These are phyloP conservation scores for Cladosporium cucumerinum DNA, from an alignment of 2,329 filamentous ascomycete species.

Conservation along the genomic window DNA sequence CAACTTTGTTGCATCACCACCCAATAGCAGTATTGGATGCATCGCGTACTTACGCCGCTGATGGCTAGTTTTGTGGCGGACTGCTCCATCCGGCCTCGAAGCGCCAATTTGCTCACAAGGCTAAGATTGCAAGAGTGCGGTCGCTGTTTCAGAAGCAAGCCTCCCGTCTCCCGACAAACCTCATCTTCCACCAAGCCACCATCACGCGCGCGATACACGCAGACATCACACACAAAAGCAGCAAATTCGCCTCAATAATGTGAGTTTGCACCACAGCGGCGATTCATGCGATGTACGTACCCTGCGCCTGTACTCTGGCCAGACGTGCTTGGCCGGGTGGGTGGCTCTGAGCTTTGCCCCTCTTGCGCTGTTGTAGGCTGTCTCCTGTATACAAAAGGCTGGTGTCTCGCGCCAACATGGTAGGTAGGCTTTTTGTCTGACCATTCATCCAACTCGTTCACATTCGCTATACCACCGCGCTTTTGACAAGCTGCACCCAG, in stretches of 20 bases:
- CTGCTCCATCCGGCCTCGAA: not conserved
- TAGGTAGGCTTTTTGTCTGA: not conserved
- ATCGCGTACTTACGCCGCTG: not conserved
- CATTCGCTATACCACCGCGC: not conserved
- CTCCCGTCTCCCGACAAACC: constrained; percentile 8
- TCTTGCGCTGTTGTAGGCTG: not conserved
- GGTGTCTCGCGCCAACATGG: not conserved
- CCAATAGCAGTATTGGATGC: constrained; percentile 1
- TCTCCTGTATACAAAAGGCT: constrained; percentile 17
- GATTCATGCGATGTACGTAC: constrained; percentile 8
- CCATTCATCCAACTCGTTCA: not conserved
- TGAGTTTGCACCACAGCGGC: not conserved
- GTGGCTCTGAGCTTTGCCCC: not conserved
- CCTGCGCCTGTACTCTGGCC: constrained; percentile 7
- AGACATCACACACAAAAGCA: not conserved
- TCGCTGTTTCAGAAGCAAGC: constrained; percentile 12
- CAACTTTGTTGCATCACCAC: not conserved
- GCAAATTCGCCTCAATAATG: not conserved
- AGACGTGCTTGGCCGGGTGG: not conserved
- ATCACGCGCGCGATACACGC: not conserved
- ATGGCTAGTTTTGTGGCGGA: constrained; percentile 4
- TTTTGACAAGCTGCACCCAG: constrained; percentile 16
- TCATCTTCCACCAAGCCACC: constrained; percentile 11
- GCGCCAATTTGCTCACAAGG: not conserved
- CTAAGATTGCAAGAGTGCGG: constrained; percentile 10